A percentile compares a stretch with the other conserved stretches of the same genome.
phyloP scores from a whole-genome alignment of 345 rosid species.

The Hirschfeldia incana region DNA sequence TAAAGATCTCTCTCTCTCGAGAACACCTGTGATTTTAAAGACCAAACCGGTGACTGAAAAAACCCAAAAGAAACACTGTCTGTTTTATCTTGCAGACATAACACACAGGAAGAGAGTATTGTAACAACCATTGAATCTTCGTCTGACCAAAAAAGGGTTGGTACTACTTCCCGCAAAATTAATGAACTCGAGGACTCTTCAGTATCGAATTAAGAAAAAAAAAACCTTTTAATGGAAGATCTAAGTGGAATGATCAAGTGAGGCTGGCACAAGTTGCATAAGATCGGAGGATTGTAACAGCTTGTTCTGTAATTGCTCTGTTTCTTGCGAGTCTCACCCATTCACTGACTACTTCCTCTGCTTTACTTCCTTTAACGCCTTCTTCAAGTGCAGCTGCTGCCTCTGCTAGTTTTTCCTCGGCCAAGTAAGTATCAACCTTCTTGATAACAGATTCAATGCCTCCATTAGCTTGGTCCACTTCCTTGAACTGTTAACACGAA shows the following conservation, averaged over 20 bases:
- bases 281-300: background rate
- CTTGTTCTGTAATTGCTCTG: background rate
- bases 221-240: slow-evolving; percentile 22
- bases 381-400: slow-evolving; percentile 2
- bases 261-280: slow-evolving; percentile 2
- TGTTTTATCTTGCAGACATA: slow-evolving; percentile 18
- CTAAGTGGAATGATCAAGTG: slow-evolving; percentile 2
- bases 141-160: slow-evolving; percentile 2
- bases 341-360: background rate
- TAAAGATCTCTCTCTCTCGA: background rate
- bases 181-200: slow-evolving; percentile 4
- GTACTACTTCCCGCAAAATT: background rate
- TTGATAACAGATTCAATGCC: background rate
- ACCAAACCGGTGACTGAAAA: slow-evolving; percentile 16
- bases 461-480: background rate
- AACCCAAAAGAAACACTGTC: slow-evolving; percentile 16
- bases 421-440: background rate
- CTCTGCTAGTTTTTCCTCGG: background rate
- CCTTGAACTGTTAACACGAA: background rate
- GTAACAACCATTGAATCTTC: slow-evolving; percentile 17
- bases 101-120: slow-evolving; percentile 11
- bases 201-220: slow-evolving; percentile 1
- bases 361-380: background rate
- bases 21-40: background rate
- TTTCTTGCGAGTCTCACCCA: background rate